phyloP scores from a whole-genome alignment of 129 eudicot genomes.

The Oenanthe sinensis region DNA sequence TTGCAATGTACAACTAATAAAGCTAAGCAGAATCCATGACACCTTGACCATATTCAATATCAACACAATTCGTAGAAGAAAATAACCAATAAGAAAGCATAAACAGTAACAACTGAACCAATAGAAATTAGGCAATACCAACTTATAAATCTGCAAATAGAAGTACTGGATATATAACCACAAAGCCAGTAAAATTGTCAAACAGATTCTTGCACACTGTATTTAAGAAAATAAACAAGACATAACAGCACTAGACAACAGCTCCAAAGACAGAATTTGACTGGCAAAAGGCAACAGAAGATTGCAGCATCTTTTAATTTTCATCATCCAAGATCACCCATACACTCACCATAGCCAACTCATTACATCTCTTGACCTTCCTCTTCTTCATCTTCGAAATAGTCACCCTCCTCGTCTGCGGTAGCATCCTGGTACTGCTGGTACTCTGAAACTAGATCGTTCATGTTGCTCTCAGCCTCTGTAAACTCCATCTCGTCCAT shows the following conservation, averaged over 20 bases:
- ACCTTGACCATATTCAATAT: too few relatives aligned
- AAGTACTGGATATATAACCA: not conserved
- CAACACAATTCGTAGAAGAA: not conserved
- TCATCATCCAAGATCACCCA: too few relatives aligned
- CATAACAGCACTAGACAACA: not conserved
- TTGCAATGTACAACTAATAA: not conserved
- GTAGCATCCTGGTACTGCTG: constrained; percentile 58
- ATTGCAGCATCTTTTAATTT: not conserved
- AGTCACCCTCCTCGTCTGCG: constrained; percentile 48
- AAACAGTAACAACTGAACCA: not conserved
- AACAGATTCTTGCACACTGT: not conserved
- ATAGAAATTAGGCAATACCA: not conserved
- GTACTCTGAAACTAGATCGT: constrained; percentile 45
- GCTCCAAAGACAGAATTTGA: not conserved
- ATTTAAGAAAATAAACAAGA: constrained; percentile 5
- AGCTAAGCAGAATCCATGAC: too few relatives aligned
- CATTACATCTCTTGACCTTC: constrained; percentile 17
- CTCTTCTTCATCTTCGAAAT: constrained; percentile 40
- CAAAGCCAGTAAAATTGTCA: not conserved
- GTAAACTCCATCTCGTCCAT: constrained; percentile 66
- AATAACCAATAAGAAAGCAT: not conserved
- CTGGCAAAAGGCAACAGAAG: constrained; percentile 24
- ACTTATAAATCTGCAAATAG: not conserved
- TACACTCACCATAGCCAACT: too few relatives aligned
- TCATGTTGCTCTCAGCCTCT: constrained; percentile 49